Percentiles rank a stretch among this genome's conserved stretches.
phyloP scores from a whole-genome alignment of 805 yeast species.

The Jamesozyma spencerorum region DNA sequence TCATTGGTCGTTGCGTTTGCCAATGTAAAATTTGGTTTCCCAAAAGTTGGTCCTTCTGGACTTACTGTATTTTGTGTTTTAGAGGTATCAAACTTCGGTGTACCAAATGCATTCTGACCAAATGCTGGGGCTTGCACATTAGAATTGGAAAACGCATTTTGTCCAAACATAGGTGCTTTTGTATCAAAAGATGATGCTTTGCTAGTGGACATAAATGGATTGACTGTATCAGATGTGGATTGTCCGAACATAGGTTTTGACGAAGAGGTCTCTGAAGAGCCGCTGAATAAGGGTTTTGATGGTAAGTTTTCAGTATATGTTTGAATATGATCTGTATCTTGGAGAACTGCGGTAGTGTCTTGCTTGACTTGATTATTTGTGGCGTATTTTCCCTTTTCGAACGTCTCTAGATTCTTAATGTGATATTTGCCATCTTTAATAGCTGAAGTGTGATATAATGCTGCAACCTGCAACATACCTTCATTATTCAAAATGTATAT shows the following conservation, averaged over 20 bases:
- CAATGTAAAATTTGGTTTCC: constrained; percentile 11
- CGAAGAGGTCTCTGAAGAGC: no score
- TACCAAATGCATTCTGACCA: background rate
- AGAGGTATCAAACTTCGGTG: background rate
- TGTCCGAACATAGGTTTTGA: background rate
- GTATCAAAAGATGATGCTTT: background rate
- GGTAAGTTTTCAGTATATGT: no score
- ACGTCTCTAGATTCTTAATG: constrained; percentile 7
- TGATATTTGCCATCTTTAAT: constrained; percentile 32
- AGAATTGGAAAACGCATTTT: background rate
- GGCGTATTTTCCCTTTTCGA: background rate
- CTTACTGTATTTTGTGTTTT: no score
- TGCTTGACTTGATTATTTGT: background rate
- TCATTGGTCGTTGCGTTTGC: no score
- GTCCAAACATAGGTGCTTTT: background rate
- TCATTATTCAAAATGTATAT: constrained; percentile 52
- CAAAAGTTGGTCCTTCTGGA: no score
- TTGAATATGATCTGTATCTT: no score
- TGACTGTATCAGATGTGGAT: background rate
- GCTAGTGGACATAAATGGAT: background rate
- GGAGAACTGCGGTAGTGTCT: no score
- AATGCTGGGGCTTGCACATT: background rate
- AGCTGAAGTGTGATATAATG: constrained; percentile 48
- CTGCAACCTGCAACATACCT: constrained; percentile 57
- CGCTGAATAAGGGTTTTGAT: no score